Percentiles rank a stretch among this genome's conserved stretches.
Evolutionary conservation across 768 basidiomycete genomes (phyloP).

Genomic region (Neoboletus subvelutipes): DNA sequence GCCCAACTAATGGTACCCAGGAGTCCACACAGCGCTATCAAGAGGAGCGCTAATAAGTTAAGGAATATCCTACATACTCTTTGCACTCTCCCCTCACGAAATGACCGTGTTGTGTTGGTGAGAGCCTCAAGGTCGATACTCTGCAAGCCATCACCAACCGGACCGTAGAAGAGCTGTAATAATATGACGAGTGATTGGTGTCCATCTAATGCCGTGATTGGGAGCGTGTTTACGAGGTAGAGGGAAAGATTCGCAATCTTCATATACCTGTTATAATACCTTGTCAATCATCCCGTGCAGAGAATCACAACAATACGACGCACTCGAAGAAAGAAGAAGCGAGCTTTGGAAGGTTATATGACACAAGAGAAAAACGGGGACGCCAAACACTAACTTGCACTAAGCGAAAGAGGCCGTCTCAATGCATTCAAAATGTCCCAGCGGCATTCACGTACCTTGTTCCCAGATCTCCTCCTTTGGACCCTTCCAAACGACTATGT

Average conservation of each 20-base stretch:
- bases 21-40: constrained; percentile 24
- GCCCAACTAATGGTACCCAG: constrained; percentile 20
- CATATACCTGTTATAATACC: constrained; percentile 49
- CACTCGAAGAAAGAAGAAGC: constrained; percentile 52
- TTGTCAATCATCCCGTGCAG: background rate
- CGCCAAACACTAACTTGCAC: constrained; percentile 52
- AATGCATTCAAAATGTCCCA: background rate
- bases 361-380: constrained; percentile 33
- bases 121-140: constrained; percentile 24
- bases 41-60: constrained; percentile 18
- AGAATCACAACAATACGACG: constrained; percentile 25
- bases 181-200: constrained; percentile 48
- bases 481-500: constrained; percentile 72
- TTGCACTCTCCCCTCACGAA: constrained; percentile 13
- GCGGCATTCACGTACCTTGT: constrained; percentile 47
- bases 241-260: constrained; percentile 70
- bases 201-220: constrained; percentile 72
- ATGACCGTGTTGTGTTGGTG: background rate
- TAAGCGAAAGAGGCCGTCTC: constrained; percentile 21
- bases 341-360: constrained; percentile 24
- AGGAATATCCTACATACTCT: constrained; percentile 17
- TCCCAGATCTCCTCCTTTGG: constrained; percentile 62
- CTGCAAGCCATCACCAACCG: background rate
- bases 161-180: constrained; percentile 23
- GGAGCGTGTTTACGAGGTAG: constrained; percentile 80